These are phyloP conservation scores for Eucalyptus caleyi DNA, from an alignment of 345 rosid genomes.

Conservation along the genomic window DNA sequence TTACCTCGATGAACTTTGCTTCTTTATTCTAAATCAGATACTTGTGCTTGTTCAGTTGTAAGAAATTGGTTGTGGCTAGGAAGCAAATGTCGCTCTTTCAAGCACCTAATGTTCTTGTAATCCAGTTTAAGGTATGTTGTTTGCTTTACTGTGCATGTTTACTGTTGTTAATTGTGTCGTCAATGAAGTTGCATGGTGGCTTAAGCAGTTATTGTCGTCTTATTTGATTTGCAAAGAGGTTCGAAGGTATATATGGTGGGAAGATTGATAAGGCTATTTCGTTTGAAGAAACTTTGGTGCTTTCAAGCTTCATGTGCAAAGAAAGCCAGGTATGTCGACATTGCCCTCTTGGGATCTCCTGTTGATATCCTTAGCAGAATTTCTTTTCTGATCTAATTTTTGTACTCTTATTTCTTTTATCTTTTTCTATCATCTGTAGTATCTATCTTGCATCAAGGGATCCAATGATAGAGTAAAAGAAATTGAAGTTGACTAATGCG, in stretches of 20 bases:
- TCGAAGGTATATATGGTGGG: conserved; percentile 75
- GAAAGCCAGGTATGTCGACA: conserved; percentile 55
- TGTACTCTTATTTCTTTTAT: neutral
- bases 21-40: neutral
- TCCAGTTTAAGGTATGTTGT: conserved; percentile 74
- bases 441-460: neutral
- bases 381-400: neutral
- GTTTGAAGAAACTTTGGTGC: conserved; percentile 71
- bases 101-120: conserved; percentile 88
- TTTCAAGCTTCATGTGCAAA: conserved; percentile 83
- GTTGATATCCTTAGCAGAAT: neutral
- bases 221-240: conserved; percentile 46
- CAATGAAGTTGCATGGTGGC: neutral
- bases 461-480: neutral
- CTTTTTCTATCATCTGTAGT: neutral
- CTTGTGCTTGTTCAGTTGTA: conserved; percentile 57
- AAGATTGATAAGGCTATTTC: conserved; percentile 77
- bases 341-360: neutral
- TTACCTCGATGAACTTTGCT: neutral
- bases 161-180: neutral
- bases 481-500: neutral
- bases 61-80: conserved; percentile 89
- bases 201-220: neutral
- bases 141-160: neutral
- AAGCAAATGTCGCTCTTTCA: conserved; percentile 90